Conservation (phyloP, 345 rosid genomes). For the Rhodamnia argentea region DNA sequence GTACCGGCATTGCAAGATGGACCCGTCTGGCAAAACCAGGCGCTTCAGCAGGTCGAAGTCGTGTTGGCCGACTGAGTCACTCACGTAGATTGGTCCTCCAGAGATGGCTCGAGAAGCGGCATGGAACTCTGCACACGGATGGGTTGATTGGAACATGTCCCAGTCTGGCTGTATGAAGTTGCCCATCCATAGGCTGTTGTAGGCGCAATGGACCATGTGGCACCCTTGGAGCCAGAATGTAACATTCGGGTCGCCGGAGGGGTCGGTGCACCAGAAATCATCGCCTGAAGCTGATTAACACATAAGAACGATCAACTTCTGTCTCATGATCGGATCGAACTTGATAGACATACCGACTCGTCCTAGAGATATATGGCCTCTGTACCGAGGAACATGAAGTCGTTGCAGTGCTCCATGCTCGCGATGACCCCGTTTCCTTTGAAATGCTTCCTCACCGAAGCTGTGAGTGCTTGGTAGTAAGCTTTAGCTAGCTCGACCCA, state of each 20-base stretch:
- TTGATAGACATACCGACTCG: slow-evolving; percentile 62
- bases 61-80: slow-evolving; percentile 75
- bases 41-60: slow-evolving; percentile 58
- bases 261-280: slow-evolving; percentile 97
- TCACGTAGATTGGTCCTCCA: slow-evolving; percentile 79
- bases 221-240: slow-evolving; percentile 97
- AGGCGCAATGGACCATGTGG: slow-evolving; percentile 99
- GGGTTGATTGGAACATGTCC: slow-evolving; percentile 99
- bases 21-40: slow-evolving; percentile 61
- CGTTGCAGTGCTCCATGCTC: slow-evolving; percentile 97
- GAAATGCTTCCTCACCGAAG: slow-evolving; percentile 73
- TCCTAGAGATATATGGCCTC: slow-evolving; percentile 74
- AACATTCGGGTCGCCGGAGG: slow-evolving; percentile 89
- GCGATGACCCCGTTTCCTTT: slow-evolving; percentile 93
- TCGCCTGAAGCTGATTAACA: slow-evolving; percentile 34
- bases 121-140: slow-evolving; percentile 89
- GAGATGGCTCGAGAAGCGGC: slow-evolving; percentile 97
- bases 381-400: slow-evolving; percentile 94
- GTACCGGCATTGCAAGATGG: slow-evolving; percentile 67
- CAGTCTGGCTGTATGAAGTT: slow-evolving; percentile 97
- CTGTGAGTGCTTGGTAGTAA: slow-evolving; percentile 63
- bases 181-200: slow-evolving; percentile 87
- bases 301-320: not conserved
- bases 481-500: slow-evolving; percentile 83
- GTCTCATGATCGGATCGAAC: not conserved